Evolutionary conservation across 768 basidiomycete species (phyloP).

Genomic region (Leccinum truebloodii): DNA sequence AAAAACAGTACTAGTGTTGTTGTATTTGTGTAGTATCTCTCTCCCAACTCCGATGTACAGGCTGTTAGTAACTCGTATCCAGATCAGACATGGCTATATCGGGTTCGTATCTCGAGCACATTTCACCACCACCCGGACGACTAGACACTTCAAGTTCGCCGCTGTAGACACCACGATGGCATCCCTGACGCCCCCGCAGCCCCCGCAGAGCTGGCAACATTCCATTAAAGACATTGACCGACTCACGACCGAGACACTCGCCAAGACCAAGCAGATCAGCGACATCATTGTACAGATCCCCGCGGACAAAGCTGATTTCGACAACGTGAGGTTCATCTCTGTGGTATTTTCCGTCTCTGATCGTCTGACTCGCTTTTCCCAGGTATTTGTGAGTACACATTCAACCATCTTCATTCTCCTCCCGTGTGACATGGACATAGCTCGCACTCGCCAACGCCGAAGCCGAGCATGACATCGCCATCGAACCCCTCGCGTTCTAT

Average conservation of each 20-base stretch:
- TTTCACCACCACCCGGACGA: constrained; percentile 10
- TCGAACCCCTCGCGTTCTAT: constrained; percentile 71
- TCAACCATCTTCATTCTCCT: constrained; percentile 5
- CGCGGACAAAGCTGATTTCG: constrained; percentile 60
- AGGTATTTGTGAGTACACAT: constrained; percentile 71
- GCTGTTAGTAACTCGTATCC: not conserved
- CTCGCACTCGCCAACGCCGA: constrained; percentile 59
- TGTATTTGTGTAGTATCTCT: not conserved
- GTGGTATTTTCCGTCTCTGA: not conserved
- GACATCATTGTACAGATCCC: constrained; percentile 65
- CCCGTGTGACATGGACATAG: constrained; percentile 34
- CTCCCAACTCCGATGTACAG: constrained; percentile 3
- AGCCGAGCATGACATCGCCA: constrained; percentile 48
- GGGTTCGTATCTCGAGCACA: constrained; percentile 8
- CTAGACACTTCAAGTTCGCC: constrained; percentile 10
- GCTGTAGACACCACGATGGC: constrained; percentile 34
- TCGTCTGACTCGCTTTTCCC: constrained; percentile 1
- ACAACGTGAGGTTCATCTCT: constrained; percentile 50
- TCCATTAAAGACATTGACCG: constrained; percentile 58
- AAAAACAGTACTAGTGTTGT: not conserved
- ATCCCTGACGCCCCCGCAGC: constrained; percentile 63
- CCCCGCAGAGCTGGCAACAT: constrained; percentile 69
- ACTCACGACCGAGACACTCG: constrained; percentile 61
- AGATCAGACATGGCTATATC: constrained; percentile 17
- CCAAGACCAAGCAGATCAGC: constrained; percentile 52